Conservation (phyloP, 768 basidiomycete genomes). For the Boletus speciosus region DNA sequence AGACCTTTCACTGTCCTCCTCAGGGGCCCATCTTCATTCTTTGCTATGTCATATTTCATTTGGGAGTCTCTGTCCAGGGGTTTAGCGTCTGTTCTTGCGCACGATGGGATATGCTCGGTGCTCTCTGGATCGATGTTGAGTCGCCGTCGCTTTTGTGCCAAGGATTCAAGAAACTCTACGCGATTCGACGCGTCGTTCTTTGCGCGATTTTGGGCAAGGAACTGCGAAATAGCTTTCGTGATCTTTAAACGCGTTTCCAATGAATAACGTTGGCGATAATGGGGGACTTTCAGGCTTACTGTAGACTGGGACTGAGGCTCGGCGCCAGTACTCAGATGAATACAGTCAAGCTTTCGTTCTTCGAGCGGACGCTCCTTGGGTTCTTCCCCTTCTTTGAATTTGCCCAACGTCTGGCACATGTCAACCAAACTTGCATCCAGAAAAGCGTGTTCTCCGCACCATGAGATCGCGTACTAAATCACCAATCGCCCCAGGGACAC, state of each 20-base stretch:
- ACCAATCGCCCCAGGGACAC: slow-evolving; percentile 53
- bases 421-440: neutral
- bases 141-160: slow-evolving; percentile 51
- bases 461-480: slow-evolving; percentile 49
- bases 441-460: slow-evolving; percentile 34
- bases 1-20: slow-evolving; percentile 49
- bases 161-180: slow-evolving; percentile 63
- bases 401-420: slow-evolving; percentile 25
- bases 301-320: slow-evolving; percentile 53
- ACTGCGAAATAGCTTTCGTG: slow-evolving; percentile 66
- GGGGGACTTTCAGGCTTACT: slow-evolving; percentile 40
- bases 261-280: neutral
- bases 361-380: slow-evolving; percentile 43
- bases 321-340: slow-evolving; percentile 45
- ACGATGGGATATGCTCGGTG: slow-evolving; percentile 44
- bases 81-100: slow-evolving; percentile 73
- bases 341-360: slow-evolving; percentile 66
- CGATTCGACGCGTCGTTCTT: slow-evolving; percentile 77
- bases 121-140: slow-evolving; percentile 35
- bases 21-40: slow-evolving; percentile 76
- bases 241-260: slow-evolving; percentile 39
- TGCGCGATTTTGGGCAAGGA: slow-evolving; percentile 67
- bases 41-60: slow-evolving; percentile 87
- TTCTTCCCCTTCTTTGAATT: slow-evolving; percentile 27
- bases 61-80: slow-evolving; percentile 68